A percentile compares a stretch with the other conserved stretches of the same genome.
Conservation (phyloP, 768 basidiomycete genomes). For the Pluteus cervinus region DNA sequence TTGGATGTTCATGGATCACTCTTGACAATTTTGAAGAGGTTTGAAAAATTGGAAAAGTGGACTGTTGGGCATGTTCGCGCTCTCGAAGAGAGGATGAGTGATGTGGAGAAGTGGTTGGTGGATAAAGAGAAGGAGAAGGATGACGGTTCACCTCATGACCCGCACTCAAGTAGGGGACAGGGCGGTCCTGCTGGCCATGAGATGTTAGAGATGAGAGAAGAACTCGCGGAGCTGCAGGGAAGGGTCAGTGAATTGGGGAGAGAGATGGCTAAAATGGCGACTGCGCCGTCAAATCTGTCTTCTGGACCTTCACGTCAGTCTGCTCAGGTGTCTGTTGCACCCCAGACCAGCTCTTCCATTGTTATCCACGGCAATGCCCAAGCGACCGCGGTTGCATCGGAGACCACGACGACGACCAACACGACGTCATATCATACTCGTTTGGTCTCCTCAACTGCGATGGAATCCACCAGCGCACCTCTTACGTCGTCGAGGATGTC, state of each 20-base stretch:
- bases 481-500: constrained; percentile 41
- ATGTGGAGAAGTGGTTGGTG: constrained; percentile 86
- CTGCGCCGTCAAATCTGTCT: constrained; percentile 42
- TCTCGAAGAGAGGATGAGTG: constrained; percentile 86
- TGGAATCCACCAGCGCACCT: constrained; percentile 62
- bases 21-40: constrained; percentile 68
- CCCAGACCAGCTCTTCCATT: constrained; percentile 39
- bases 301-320: constrained; percentile 44
- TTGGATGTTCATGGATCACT: constrained; percentile 73
- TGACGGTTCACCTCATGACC: constrained; percentile 15
- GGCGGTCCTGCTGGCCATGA: constrained; percentile 26
- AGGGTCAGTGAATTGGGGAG: constrained; percentile 70
- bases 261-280: constrained; percentile 72
- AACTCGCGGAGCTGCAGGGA: constrained; percentile 67
- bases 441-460: constrained; percentile 37
- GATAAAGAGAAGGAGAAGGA: constrained; percentile 74
- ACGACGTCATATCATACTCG: constrained; percentile 34
- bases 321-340: constrained; percentile 36
- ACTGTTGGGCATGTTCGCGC: constrained; percentile 84
- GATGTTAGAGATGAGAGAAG: constrained; percentile 55
- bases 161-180: constrained; percentile 10
- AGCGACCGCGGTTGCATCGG: constrained; percentile 17
- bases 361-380: constrained; percentile 27
- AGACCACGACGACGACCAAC: constrained; percentile 8
- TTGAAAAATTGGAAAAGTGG: constrained; percentile 89